These are phyloP conservation scores for Paramecium biaurelia DNA, from an alignment of 73 alveolate genomes.

Conservation along the genomic window DNA sequence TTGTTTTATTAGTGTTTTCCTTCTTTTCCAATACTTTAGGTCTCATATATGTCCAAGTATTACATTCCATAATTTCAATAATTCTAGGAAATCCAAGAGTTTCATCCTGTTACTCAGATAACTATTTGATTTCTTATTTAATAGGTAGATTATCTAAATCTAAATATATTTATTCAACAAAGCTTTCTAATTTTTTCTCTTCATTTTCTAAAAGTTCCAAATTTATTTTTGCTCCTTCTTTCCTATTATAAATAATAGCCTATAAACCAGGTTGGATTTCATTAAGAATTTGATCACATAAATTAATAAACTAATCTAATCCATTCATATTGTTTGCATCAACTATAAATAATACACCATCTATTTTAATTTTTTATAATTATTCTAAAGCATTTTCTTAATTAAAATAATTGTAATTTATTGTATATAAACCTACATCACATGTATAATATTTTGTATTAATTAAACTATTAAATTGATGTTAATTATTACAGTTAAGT, in stretches of 20 bases:
- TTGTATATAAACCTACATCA: background rate
- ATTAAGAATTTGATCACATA: background rate
- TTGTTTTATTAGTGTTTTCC: background rate
- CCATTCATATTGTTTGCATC: constrained; percentile 32
- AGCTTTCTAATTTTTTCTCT: background rate
- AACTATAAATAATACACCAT: background rate
- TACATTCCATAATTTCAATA: background rate
- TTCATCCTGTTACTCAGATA: background rate
- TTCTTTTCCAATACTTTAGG: background rate
- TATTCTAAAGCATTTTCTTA: background rate
- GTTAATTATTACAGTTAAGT: background rate
- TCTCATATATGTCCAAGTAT: constrained; percentile 3
- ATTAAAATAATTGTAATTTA: background rate
- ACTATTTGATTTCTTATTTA: background rate
- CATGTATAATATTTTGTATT: background rate
- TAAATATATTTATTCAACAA: background rate
- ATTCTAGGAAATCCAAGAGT: constrained; percentile 17
- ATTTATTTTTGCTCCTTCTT: constrained; percentile 16
- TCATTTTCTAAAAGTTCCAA: background rate
- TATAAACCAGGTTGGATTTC: background rate
- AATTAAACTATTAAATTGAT: background rate
- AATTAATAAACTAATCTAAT: background rate
- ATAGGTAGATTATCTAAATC: background rate
- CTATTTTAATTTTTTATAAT: background rate
- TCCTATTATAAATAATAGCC: constrained; percentile 1